Evolutionary conservation across 805 yeast genomes (phyloP).

Genomic region (Yarrowia keelungensis): DNA sequence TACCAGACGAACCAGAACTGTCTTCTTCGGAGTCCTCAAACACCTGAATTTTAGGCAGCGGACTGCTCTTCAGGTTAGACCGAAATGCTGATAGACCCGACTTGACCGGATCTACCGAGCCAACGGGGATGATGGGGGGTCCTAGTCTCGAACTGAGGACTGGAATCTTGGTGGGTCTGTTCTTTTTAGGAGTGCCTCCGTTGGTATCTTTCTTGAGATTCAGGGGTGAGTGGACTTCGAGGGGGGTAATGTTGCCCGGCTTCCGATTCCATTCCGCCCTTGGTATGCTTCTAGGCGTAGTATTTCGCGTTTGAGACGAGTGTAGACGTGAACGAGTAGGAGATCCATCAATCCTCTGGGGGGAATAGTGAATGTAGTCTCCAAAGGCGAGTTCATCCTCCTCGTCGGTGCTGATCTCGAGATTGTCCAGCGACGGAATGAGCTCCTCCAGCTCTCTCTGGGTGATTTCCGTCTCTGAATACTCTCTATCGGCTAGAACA

Average conservation of each 20-base stretch:
- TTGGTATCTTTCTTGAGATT: background rate
- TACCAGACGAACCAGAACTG: background rate
- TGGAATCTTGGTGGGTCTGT: constrained; percentile 2
- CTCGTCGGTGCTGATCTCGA: constrained; percentile 10
- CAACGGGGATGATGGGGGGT: background rate
- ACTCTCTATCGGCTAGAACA: constrained; percentile 16
- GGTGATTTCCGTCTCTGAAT: background rate
- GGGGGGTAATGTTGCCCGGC: background rate
- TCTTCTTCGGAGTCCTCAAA: constrained; percentile 6
- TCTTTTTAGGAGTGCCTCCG: background rate
- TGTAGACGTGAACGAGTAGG: too few relatives aligned
- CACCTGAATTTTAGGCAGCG: background rate
- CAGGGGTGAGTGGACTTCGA: background rate
- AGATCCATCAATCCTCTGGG: background rate
- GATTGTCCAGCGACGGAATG: background rate
- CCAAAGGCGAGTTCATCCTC: constrained; percentile 3
- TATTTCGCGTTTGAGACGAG: background rate
- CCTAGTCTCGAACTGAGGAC: constrained; percentile 19
- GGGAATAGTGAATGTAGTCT: constrained; percentile 8
- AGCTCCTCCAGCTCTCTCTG: constrained; percentile 19
- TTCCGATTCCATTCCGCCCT: background rate
- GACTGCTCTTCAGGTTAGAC: background rate
- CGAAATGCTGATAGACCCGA: background rate
- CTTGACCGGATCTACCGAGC: background rate
- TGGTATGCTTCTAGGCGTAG: constrained; percentile 3